phyloP scores from a whole-genome alignment of 2,329 filamentous ascomycete genomes.

The Colletotrichum ledebouriae region DNA sequence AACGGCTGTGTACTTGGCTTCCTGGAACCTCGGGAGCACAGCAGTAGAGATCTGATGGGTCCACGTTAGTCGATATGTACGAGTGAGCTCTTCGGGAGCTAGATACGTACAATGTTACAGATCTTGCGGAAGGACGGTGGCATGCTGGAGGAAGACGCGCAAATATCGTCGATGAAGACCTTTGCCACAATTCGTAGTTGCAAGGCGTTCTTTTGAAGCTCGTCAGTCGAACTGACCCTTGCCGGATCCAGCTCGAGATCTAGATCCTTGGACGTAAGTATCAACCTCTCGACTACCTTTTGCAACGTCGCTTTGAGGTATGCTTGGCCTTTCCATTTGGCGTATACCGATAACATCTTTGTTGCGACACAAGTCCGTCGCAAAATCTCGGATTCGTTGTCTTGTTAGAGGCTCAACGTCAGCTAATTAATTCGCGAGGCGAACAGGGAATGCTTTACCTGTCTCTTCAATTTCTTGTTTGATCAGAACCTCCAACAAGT shows the following conservation, averaged over 20 bases:
- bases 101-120: constrained; percentile 70
- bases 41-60: constrained; percentile 68
- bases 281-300: constrained; percentile 75
- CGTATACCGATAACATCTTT: constrained; percentile 79
- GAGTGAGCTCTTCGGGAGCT: neutral
- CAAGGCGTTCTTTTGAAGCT: constrained; percentile 74
- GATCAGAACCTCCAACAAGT: constrained; percentile 74
- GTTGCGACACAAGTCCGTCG: constrained; percentile 79
- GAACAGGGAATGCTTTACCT: constrained; percentile 52
- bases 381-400: constrained; percentile 77
- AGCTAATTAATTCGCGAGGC: neutral
- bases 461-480: constrained; percentile 78
- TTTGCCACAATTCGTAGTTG: constrained; percentile 77
- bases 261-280: constrained; percentile 75
- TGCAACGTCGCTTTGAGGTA: constrained; percentile 76
- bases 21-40: constrained; percentile 74
- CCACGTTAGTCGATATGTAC: constrained; percentile 36
- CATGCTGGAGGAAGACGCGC: constrained; percentile 71
- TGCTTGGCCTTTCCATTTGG: constrained; percentile 76
- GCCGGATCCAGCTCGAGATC: constrained; percentile 77
- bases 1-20: constrained; percentile 79
- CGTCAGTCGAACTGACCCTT: constrained; percentile 70
- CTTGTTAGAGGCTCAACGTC: constrained; percentile 50
- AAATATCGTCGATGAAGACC: constrained; percentile 79
- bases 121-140: constrained; percentile 76